phyloP scores from a whole-genome alignment of 116 monocot genomes.

The Posidonia oceanica region DNA sequence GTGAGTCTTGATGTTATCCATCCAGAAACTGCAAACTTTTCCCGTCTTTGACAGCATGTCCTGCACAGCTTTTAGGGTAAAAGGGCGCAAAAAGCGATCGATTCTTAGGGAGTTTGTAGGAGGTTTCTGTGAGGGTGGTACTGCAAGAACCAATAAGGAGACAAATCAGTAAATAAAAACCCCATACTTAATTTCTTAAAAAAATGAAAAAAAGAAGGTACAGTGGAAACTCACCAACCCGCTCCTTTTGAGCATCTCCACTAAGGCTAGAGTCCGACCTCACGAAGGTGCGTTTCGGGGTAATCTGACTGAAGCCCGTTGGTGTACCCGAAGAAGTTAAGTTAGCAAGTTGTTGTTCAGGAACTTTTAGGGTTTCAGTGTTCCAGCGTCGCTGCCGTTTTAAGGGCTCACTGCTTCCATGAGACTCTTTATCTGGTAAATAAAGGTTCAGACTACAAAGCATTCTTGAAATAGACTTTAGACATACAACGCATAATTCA shows the following conservation, averaged over 20 bases:
- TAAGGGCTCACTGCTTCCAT: constrained; percentile 24
- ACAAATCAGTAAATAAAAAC: constrained; percentile 1
- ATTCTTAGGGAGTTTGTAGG: constrained; percentile 72
- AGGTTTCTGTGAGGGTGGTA: constrained; percentile 57
- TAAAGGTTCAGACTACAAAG: too few relatives aligned
- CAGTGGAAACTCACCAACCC: constrained; percentile 41
- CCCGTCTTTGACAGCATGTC: constrained; percentile 77
- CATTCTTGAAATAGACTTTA: too few relatives aligned
- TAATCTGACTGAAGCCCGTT: constrained; percentile 28
- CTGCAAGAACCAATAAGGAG: constrained; percentile 25
- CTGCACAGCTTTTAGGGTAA: constrained; percentile 84
- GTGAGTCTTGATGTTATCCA: constrained; percentile 98
- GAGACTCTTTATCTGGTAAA: constrained; percentile 33
- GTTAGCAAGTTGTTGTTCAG: constrained; percentile 32
- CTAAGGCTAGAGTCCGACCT: constrained; percentile 49
- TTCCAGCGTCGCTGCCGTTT: constrained; percentile 87
- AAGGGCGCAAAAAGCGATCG: constrained; percentile 79
- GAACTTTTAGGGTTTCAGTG: constrained; percentile 38
- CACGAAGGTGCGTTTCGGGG: constrained; percentile 29
- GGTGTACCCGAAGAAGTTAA: constrained; percentile 19
- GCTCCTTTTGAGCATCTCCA: constrained; percentile 62
- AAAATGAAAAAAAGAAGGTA: background rate
- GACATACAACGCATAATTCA: too few relatives aligned
- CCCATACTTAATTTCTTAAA: background rate
- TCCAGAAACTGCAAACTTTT: constrained; percentile 76